Percentiles rank a stretch among this genome's conserved stretches.
Evolutionary conservation across 2,329 filamentous ascomycete genomes (phyloP).

Genomic region (Simplicillium sp.): DNA sequence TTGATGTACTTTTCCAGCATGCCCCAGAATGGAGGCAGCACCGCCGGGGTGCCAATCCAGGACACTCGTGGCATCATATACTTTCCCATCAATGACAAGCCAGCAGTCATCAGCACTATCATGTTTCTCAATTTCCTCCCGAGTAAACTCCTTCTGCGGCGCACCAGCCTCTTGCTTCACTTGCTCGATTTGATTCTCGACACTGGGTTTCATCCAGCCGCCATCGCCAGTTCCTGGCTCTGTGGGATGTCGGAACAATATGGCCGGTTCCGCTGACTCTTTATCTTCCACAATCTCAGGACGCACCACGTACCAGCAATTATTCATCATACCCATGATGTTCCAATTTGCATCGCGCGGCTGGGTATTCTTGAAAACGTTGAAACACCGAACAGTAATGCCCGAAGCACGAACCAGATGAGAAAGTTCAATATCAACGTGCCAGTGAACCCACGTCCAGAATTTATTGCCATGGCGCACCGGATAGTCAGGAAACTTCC

Average conservation of each 20-base stretch:
- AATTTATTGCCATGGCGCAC: slow-evolving; percentile 42
- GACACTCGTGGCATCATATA: slow-evolving; percentile 24
- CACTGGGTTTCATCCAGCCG: slow-evolving; percentile 42
- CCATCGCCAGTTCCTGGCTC: slow-evolving; percentile 31
- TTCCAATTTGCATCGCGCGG: slow-evolving; percentile 36
- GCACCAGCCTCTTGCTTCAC: slow-evolving; percentile 32
- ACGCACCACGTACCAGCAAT: slow-evolving; percentile 37
- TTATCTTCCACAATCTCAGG: slow-evolving; percentile 24
- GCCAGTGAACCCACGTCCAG: slow-evolving; percentile 45
- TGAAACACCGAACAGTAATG: slow-evolving; percentile 36
- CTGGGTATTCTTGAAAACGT: slow-evolving; percentile 41
- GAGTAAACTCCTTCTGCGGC: slow-evolving; percentile 39
- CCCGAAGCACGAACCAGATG: slow-evolving; percentile 30
- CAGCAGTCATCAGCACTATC: slow-evolving; percentile 36
- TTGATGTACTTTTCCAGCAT: slow-evolving; percentile 37
- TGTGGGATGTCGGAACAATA: slow-evolving; percentile 35
- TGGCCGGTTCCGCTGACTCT: slow-evolving; percentile 15
- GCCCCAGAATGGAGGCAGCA: slow-evolving; percentile 33
- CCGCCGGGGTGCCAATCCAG: slow-evolving; percentile 39
- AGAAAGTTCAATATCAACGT: slow-evolving; percentile 34
- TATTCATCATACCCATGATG: slow-evolving; percentile 45
- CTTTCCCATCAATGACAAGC: slow-evolving; percentile 34
- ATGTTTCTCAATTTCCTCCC: slow-evolving; percentile 41
- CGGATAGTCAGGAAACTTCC: slow-evolving; percentile 33
- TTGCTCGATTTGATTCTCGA: slow-evolving; percentile 31